Conservation (phyloP, 257 asterid genomes). For the Nyctanthes arbortristis region DNA sequence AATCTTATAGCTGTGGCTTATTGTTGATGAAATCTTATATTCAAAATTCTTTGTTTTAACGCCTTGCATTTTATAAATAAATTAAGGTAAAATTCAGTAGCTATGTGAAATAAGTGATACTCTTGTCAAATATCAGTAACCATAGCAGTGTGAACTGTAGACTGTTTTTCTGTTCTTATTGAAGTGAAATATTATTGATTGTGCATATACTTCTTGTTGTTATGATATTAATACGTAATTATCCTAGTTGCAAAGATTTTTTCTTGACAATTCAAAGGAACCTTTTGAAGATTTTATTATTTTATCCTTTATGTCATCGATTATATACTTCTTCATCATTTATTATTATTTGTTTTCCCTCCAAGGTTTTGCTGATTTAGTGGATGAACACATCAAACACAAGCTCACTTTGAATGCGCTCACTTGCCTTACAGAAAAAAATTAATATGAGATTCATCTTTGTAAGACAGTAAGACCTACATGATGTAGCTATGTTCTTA, state of each 20-base stretch:
- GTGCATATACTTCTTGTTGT: neutral
- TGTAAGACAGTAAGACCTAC: neutral
- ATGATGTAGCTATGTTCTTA: neutral
- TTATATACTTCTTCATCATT: too few species aligned
- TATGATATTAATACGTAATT: neutral
- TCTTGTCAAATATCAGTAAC: neutral
- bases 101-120: neutral
- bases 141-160: neutral
- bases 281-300: neutral
- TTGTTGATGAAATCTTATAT: neutral
- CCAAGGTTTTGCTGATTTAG: neutral
- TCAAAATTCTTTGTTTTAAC: conserved; percentile 7
- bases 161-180: neutral
- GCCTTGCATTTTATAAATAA: neutral
- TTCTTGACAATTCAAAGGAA: neutral
- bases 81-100: neutral
- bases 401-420: neutral
- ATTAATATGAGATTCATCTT: neutral
- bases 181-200: neutral
- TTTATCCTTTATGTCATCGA: neutral
- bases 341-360: conserved; percentile 4
- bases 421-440: neutral
- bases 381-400: neutral
- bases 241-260: neutral
- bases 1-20: neutral